Evolutionary conservation across 345 rosid species (phyloP).

Genomic region (Heritiera littoralis): DNA sequence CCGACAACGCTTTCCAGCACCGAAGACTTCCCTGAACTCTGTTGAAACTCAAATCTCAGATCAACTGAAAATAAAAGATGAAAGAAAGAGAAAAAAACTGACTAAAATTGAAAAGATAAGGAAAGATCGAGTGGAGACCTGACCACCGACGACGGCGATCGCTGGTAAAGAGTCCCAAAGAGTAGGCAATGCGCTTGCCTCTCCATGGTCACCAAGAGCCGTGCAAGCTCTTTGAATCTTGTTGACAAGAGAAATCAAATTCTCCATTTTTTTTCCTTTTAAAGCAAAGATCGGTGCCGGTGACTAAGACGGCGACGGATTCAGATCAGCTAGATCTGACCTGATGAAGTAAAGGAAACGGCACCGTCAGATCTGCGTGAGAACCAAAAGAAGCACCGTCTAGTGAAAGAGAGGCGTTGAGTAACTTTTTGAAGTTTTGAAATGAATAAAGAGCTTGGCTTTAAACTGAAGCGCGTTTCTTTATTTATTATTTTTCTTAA

Average conservation of each 20-base stretch:
- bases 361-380: conserved; percentile 23
- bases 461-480: conserved; percentile 23
- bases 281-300: conserved; percentile 21
- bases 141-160: conserved; percentile 99
- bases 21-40: conserved; percentile 99
- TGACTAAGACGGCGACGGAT: not conserved
- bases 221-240: conserved; percentile 99
- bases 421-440: conserved; percentile 24
- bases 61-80: not conserved
- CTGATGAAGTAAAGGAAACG: not conserved
- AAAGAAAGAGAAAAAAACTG: not conserved
- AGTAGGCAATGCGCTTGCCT: conserved; percentile 82
- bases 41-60: conserved; percentile 18
- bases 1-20: conserved; percentile 97
- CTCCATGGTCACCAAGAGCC: conserved; percentile 99
- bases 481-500: not conserved
- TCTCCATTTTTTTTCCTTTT: conserved; percentile 58
- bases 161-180: conserved; percentile 97
- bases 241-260: conserved; percentile 86
- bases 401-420: not conserved
- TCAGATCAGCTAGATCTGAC: conserved; percentile 33
- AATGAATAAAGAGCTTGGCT: conserved; percentile 2
- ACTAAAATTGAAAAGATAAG: conserved; percentile 23
- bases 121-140: conserved; percentile 47
- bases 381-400: not conserved